Evolutionary conservation across 495 filamentous ascomycete species (phyloP).

Genomic region (Darksidea phi): DNA sequence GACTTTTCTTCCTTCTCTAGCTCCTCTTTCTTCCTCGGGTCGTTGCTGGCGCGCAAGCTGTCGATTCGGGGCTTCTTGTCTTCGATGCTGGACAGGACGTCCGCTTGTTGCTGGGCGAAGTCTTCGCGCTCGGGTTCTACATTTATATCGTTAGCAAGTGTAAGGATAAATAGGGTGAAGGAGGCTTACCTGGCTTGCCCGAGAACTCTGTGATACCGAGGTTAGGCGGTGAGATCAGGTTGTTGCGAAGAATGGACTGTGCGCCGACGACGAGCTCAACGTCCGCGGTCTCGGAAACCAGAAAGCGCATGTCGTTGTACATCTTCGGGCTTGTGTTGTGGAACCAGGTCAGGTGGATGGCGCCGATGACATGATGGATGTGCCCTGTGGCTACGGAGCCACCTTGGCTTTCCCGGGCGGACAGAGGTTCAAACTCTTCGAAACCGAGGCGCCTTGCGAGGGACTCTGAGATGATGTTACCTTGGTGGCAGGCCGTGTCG

Average conservation of each 20-base stretch:
- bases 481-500: slow-evolving; percentile 2
- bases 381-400: neutral
- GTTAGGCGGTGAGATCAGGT: neutral
- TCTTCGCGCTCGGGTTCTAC: neutral
- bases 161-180: no score
- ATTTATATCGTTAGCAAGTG: neutral
- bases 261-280: neutral
- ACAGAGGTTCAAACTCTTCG: neutral
- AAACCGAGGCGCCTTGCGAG: neutral
- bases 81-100: no score
- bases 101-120: neutral
- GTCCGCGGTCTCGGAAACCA: neutral
- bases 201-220: neutral
- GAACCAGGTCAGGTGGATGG: neutral
- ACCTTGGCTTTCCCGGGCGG: neutral
- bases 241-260: neutral
- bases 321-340: neutral
- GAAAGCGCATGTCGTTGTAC: neutral
- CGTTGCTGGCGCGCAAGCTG: no score
- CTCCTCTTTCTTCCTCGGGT: no score
- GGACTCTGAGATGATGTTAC: neutral
- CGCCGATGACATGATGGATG: neutral
- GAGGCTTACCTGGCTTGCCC: no score
- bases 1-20: no score
- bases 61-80: no score